Base-by-base conservation (phyloP, 2,329 filamentous ascomycete species). In the Cordyceps farinosa region DNA sequence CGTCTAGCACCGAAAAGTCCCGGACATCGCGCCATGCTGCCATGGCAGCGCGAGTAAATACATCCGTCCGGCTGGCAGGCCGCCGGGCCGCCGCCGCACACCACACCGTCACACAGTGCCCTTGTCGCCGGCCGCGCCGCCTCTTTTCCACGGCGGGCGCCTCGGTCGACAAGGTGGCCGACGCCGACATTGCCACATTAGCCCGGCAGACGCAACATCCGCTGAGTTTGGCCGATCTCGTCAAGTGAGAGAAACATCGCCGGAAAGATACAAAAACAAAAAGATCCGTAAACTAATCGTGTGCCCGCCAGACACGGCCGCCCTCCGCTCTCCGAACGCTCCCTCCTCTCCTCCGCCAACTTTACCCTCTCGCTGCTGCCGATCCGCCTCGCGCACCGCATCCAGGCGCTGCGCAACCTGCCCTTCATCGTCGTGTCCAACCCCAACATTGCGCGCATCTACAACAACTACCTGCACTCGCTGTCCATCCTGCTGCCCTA, bases 341-440 rank as follows among this genome's bases (percentile, higher is more conserved):
- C 91, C 29, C 85, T 99, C 62, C 87, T 97, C 70, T 87, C 89
- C 44, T 97, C 93, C 1, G 95, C 95, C 66, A 97, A 97, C 79
- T 98, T 98, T 79, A 96, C 95, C 13, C 89, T 98, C 68, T 91
- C 89, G 34, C 90, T 97, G 60, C 87, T 98, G 10, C 95, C 95
- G 15, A 90, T 95, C 56, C 91, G 95, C 44, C 87, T 99, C 32
- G 95, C 95, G 32, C 92, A 96, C 74, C 91, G 95, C 63, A 96
- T 99, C 67, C 91, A 97, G 75, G 92, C 92, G 50, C 82, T 99
- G 22, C 89, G 93, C 67, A 97, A 96, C 73, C 86, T 99, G 9
- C 95, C 95, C 0, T 99, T 94, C 76, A 98, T 99, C 67, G 94
- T 99, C 62, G 95, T 99, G 32, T 93, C 94, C n/a, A 98, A 99